phyloP scores from a whole-genome alignment of 345 rosid genomes.

The Viola odorata region DNA sequence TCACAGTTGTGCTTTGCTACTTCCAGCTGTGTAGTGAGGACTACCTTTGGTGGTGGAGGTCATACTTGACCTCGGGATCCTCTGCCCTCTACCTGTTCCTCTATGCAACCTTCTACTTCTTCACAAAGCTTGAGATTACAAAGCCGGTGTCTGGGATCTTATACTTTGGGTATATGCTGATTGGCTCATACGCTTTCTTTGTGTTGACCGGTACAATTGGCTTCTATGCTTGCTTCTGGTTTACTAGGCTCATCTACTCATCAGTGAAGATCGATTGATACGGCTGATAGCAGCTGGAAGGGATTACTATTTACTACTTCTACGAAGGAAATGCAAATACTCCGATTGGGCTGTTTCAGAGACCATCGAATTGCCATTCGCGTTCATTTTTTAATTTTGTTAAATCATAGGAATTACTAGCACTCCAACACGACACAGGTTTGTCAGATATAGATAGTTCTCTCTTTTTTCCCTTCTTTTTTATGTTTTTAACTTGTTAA shows the following conservation, averaged over 20 bases:
- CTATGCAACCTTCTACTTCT: slow-evolving; percentile 83
- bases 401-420: slow-evolving; percentile 22
- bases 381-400: slow-evolving; percentile 22
- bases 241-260: slow-evolving; percentile 81
- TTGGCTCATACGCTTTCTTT: slow-evolving; percentile 69
- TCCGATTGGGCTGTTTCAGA: neutral
- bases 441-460: slow-evolving; percentile 16
- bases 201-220: slow-evolving; percentile 79
- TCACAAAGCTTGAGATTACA: slow-evolving; percentile 83
- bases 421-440: slow-evolving; percentile 12
- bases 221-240: slow-evolving; percentile 89
- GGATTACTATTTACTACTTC: slow-evolving; percentile 1
- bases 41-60: slow-evolving; percentile 98
- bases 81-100: slow-evolving; percentile 85
- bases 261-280: slow-evolving; percentile 69
- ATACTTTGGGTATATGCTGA: slow-evolving; percentile 88
- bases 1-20: slow-evolving; percentile 84
- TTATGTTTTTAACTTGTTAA: neutral
- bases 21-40: slow-evolving; percentile 95
- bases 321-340: slow-evolving; percentile 1
- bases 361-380: slow-evolving; percentile 1
- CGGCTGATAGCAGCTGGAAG: neutral
- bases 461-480: neutral
- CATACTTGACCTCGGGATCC: slow-evolving; percentile 83
- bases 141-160: slow-evolving; percentile 68